These are phyloP conservation scores for Ganoderma lucidum DNA, from an alignment of 1,284 basidiomycete genomes.

Conservation along the genomic window DNA sequence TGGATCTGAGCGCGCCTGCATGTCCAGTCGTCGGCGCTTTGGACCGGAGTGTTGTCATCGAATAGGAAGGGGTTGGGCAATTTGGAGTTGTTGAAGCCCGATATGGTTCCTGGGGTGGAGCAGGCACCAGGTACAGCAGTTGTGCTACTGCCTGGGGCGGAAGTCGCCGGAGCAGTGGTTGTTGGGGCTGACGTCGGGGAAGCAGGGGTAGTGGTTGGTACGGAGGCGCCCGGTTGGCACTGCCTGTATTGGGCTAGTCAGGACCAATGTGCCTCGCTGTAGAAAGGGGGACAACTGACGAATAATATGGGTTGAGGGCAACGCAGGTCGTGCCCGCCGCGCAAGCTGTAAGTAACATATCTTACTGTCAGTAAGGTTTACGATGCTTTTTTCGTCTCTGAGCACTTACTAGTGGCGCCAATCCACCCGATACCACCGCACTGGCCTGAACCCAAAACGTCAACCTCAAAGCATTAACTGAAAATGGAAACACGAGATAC, in stretches of 20 bases:
- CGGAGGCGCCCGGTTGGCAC: slow-evolving; percentile 26
- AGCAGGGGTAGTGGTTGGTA: slow-evolving; percentile 17
- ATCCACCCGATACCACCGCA: slow-evolving; percentile 37
- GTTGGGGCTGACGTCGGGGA: not conserved
- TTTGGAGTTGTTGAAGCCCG: slow-evolving; percentile 44
- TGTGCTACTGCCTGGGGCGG: slow-evolving; percentile 15
- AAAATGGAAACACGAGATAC: not conserved
- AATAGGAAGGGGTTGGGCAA: slow-evolving; percentile 62
- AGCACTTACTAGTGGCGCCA: slow-evolving; percentile 27
- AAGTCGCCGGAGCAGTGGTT: slow-evolving; percentile 10
- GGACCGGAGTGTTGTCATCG: slow-evolving; percentile 47
- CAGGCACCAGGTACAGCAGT: slow-evolving; percentile 27
- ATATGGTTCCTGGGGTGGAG: slow-evolving; percentile 35
- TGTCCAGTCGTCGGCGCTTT: slow-evolving; percentile 53
- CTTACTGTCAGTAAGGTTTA: not conserved
- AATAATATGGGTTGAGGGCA: slow-evolving; percentile 30
- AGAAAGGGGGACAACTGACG: slow-evolving; percentile 10
- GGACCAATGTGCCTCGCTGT: not conserved
- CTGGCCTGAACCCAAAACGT: slow-evolving; percentile 23
- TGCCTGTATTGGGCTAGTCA: slow-evolving; percentile 10
- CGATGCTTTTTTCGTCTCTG: too few relatives aligned
- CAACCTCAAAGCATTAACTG: not conserved
- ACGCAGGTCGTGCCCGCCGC: slow-evolving; percentile 28
- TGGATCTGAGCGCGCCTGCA: slow-evolving; percentile 58
- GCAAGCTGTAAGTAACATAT: slow-evolving; percentile 19